Base-by-base conservation (phyloP, 345 rosid species). In the Populus alba region DNA sequence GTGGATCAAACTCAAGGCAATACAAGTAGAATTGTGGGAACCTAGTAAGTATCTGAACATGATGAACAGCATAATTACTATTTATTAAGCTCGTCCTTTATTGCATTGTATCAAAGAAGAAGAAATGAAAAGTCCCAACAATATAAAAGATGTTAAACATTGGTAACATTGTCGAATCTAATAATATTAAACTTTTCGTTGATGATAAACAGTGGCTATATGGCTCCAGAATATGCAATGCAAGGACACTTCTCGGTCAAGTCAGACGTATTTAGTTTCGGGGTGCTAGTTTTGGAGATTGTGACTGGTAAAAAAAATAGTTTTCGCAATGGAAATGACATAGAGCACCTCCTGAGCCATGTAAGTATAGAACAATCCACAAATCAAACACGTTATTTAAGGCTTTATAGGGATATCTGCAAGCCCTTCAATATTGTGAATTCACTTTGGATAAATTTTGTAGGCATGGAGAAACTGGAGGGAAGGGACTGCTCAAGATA, bases 401-500 rank as follows among this genome's bases (percentile, higher is more conserved):
- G 11, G 0, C 45, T 10, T 41, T 41, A 10, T 10, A 41, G 3
- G 0, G 45, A 10, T 41, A 41, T 10, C 11, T 41, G 12, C 12
- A 0, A 41, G 45, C 45, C 45, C 0, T 41, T 41, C 0, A 10
- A 2, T 9, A 10, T 3, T 9, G 0, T 41, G 45, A 41, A 10
- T 41, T 41, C 12, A 41, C 13, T 41, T 38, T 41, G 13, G 17
- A 29, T 33, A 20, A 8, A 68, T 66, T 61, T 59, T 86, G 55
- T 68, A 91, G 91, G 87, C 82, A 17, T 92, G 95, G 95, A 86
- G 68, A 69, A 78, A 79, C 51, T 85, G 92, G 94, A 86, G 77
- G 49, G 87, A 87, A 80, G 87, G 84, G 10, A 55, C 73, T 2
- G 51, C 67, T 8, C 5, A 70, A 8, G 79, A 85, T 35, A 39